These are phyloP conservation scores for Penicillium canescens DNA, from an alignment of 495 filamentous ascomycete genomes.

Conservation along the genomic window DNA sequence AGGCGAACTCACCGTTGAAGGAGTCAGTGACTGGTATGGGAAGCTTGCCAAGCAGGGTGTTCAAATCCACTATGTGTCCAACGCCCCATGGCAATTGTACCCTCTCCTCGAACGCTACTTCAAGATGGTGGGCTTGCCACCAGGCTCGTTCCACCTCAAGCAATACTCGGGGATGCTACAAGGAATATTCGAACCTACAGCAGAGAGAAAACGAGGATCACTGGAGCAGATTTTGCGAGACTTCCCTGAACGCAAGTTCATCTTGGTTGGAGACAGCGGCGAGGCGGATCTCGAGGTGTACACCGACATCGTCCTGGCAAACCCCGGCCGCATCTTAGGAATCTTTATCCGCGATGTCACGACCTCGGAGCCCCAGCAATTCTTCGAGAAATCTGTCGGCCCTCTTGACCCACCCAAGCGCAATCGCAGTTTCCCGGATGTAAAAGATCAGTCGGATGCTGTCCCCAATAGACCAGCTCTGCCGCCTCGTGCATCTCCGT, in stretches of 20 bases:
- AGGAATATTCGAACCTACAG: constrained; percentile 96
- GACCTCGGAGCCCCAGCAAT: constrained; percentile 64
- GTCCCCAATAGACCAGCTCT: constrained; percentile 31
- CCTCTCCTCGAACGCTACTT: constrained; percentile 85
- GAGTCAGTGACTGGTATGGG: constrained; percentile 87
- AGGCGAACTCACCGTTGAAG: constrained; percentile 74
- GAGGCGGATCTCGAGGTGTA: constrained; percentile 98
- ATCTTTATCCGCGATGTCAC: constrained; percentile 97
- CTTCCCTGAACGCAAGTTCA: constrained; percentile 86
- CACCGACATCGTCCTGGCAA: constrained; percentile 81
- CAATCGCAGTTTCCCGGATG: constrained; percentile 30
- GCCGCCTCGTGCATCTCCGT: constrained; percentile 35
- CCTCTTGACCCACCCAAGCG: constrained; percentile 25
- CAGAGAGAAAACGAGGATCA: constrained; percentile 86
- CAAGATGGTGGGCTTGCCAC: constrained; percentile 73
- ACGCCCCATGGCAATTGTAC: constrained; percentile 95
- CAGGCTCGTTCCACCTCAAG: constrained; percentile 90
- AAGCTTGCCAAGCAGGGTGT: constrained; percentile 76
- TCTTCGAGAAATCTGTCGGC: constrained; percentile 72
- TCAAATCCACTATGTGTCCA: constrained; percentile 86
- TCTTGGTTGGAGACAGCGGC: constrained; percentile 92
- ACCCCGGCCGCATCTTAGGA: constrained; percentile 77
- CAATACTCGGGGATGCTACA: constrained; percentile 94
- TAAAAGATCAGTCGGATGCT: constrained; percentile 28
- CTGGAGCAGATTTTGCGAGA: constrained; percentile 84